Evolutionary conservation across 805 yeast species (phyloP), one percentile per base, ranked within the genome.

Genomic region (Zygotorulaspora florentina): DNA sequence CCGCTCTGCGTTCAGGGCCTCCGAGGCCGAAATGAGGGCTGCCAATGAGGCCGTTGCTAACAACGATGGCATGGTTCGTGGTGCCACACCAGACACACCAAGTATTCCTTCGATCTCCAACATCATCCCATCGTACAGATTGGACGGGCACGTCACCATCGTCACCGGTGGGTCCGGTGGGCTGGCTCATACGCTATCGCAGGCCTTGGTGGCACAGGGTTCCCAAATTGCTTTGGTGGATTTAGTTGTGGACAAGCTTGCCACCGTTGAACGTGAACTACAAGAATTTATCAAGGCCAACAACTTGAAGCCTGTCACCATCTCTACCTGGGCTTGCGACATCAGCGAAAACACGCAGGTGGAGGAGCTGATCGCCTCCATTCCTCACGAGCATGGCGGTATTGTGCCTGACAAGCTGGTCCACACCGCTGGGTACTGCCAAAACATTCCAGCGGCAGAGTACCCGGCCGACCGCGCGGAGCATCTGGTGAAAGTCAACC

Each of bases 81-180:
- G 52, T 12, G 60, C 60, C n/a, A 50, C 57, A n/a, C 60, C 56
- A 11, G 50, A 45, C 41, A 43, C 43, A 16, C 58, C 58, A 12
- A 42, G 52, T 13, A 48, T 56, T 25, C 61, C 61, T 9, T 26
- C 47, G 16, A 44, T 58, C 56, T 67, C 69, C 28, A 74, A 74
- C 68, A 68, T 75, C 37, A 74, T 83, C 25, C 89, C 88, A 51
- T 70, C 64, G 46, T 83, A 81, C 65, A 76, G 86, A 69, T 71
- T 82, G 50, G 87, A 81, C 59, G 85, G 84, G 48, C 79, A 81
- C 60, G 71, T 83, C 45, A 87, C 88, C 35, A 73, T 85, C 37
- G 70, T 85, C 52, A 85, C 93, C 30, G 93, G 93, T 39, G 93
- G 90, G 8, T 82, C 88, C 29, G 93, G 93, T 39, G 91, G 90